Evolutionary conservation across 495 filamentous ascomycete species (phyloP).

Genomic region (Neurospora africana): DNA sequence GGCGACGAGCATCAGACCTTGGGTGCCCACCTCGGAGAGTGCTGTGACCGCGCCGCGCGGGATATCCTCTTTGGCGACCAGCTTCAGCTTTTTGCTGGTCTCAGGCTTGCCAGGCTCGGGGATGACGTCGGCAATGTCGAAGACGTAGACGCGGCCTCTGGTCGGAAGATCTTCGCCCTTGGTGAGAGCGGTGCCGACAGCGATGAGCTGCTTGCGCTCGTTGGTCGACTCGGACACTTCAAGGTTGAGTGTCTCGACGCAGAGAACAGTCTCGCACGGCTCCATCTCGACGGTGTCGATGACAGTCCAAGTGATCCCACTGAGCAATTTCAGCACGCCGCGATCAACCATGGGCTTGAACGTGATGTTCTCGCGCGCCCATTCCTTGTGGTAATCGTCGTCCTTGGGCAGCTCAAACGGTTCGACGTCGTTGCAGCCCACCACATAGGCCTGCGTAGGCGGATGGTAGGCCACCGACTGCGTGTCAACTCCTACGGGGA

Average conservation of each 20-base stretch:
- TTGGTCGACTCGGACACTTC: conserved; percentile 86
- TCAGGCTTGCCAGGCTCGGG: conserved; percentile 79
- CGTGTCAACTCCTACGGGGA: conserved; percentile 62
- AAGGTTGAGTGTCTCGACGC: conserved; percentile 71
- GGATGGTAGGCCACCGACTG: conserved; percentile 65
- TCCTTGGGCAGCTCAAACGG: conserved; percentile 76
- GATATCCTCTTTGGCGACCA: conserved; percentile 79
- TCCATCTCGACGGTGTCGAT: conserved; percentile 66
- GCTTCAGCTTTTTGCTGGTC: conserved; percentile 71
- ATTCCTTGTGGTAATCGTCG: conserved; percentile 72
- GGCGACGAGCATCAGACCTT: conserved; percentile 81
- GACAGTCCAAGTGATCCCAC: conserved; percentile 61
- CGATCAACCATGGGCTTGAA: conserved; percentile 60
- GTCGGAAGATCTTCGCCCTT: conserved; percentile 83
- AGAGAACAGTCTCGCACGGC: conserved; percentile 63
- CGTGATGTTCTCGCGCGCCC: conserved; percentile 51
- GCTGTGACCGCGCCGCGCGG: conserved; percentile 85
- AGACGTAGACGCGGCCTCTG: conserved; percentile 79
- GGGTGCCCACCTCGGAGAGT: conserved; percentile 75
- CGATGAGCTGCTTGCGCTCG: conserved; percentile 67
- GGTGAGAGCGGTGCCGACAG: conserved; percentile 72
- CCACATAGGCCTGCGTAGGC: conserved; percentile 60
- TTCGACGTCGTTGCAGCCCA: conserved; percentile 54
- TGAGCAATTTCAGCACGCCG: conserved; percentile 62
- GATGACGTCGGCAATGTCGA: conserved; percentile 81